These are phyloP conservation scores for Capsaspora owczarzaki DNA, from an alignment of 78 protist genomes.

Conservation along the genomic window DNA sequence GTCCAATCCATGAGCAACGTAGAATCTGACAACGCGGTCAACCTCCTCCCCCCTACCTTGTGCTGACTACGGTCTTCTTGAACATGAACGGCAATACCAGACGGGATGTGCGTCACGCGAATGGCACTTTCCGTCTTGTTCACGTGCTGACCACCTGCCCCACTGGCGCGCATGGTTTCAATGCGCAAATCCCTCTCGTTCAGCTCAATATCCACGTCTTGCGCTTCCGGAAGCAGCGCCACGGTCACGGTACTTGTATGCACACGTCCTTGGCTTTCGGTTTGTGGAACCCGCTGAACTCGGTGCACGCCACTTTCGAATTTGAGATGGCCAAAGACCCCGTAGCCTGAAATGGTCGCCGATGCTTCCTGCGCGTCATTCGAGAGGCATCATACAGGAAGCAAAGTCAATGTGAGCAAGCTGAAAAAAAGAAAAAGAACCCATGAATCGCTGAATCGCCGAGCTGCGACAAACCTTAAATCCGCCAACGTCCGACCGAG, in stretches of 20 bases:
- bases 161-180: slow-evolving; percentile 50
- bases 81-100: slow-evolving; percentile 58
- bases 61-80: slow-evolving; percentile 82
- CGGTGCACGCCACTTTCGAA: slow-evolving; percentile 83
- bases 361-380: slow-evolving; percentile 39
- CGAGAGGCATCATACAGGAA: not conserved
- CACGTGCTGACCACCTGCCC: slow-evolving; percentile 90
- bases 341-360: slow-evolving; percentile 44
- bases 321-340: slow-evolving; percentile 50
- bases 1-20: not conserved
- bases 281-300: slow-evolving; percentile 85
- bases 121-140: slow-evolving; percentile 85
- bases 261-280: slow-evolving; percentile 71
- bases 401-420: not conserved
- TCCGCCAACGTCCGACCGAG: too few species aligned
- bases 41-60: slow-evolving; percentile 1
- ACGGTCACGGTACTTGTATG: slow-evolving; percentile 83
- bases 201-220: slow-evolving; percentile 29
- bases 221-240: slow-evolving; percentile 70
- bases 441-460: not conserved
- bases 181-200: slow-evolving; percentile 46
- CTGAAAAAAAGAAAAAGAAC: not conserved
- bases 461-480: not conserved
- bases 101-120: slow-evolving; percentile 74
- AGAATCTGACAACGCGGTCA: not conserved